Base-by-base conservation (phyloP, 192 early-diverging fungal genomes). In the Coemansia sp. region DNA sequence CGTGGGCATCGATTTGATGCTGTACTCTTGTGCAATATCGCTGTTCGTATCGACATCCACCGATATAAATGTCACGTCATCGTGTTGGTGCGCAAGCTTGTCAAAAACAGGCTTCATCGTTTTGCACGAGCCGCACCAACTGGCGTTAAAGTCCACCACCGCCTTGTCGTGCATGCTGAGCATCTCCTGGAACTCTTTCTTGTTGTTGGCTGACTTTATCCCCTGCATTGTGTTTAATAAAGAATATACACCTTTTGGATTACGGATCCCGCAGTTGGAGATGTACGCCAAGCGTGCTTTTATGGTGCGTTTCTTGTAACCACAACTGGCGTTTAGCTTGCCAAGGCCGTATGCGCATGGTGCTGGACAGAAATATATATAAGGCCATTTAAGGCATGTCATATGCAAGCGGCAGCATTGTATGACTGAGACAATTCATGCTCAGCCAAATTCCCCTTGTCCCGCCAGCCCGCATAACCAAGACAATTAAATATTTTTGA, bases 51-150 rank as follows among this genome's bases (percentile, higher is more conserved):
- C 94, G 8, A 95, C 88, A 75, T 95, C 88, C 20, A 97, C 89
- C 71, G 92, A 90, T 54, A 89, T 78, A 64, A 95, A 95, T 27
- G 69, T 65, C 55, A 92, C 74, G 38, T 87, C 75, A 2, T 80
- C 11, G 73, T 84, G 68, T 29, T 84, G 56, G 26, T 77, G 61
- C 1, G 89, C 66, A 8, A 94, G 78, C 52, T 81, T 65, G 38
- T 85, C 82, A 60, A 90, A 90, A 58, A 85, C 75, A 58, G 89
- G 89, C 19, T 82, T 68, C 66, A 93, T 86, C 37, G 86, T 58
- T 78, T 88, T 90, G 85, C 92, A 95, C 47, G 94, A 90, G 22
- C 90, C 91, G 79, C 94, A 96, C 94, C 94, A 94, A 61, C 68
- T 78, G 52, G 90, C 93, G 52, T 81, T 79, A 78, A 89, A 94